Percentiles rank a stretch among this genome's conserved stretches.
Evolutionary conservation across 768 basidiomycete species (phyloP).

Genomic region (Amanita brunnescens): DNA sequence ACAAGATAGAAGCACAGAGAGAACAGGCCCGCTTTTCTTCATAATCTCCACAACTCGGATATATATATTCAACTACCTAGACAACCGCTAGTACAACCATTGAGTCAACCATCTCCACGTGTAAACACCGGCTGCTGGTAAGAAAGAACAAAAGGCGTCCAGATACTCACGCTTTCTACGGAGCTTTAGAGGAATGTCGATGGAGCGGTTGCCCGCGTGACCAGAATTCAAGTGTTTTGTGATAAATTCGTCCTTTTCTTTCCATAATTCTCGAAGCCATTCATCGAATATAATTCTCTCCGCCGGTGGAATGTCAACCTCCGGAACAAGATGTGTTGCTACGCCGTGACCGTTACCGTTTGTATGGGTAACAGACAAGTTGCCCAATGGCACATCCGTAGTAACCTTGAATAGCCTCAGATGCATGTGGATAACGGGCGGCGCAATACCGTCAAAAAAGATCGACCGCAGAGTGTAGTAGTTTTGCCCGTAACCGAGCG

Average conservation of each 20-base stretch:
- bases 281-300: conserved; percentile 65
- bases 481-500: conserved; percentile 73
- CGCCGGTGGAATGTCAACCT: conserved; percentile 42
- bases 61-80: background rate
- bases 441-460: conserved; percentile 72
- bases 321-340: conserved; percentile 21
- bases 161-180: conserved; percentile 45
- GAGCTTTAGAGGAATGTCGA: conserved; percentile 55
- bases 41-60: background rate
- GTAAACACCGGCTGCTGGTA: conserved; percentile 45
- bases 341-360: conserved; percentile 16
- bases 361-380: conserved; percentile 33
- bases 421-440: conserved; percentile 84
- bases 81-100: background rate
- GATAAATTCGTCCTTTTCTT: conserved; percentile 75
- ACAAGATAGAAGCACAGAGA: conserved; percentile 46
- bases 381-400: conserved; percentile 60
- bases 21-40: conserved; percentile 14
- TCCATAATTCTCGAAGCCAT: conserved; percentile 82
- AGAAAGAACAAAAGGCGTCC: conserved; percentile 64
- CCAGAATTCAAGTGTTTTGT: conserved; percentile 43
- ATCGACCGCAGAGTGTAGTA: conserved; percentile 88
- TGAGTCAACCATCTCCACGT: conserved; percentile 23
- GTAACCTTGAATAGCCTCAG: conserved; percentile 69
- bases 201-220: conserved; percentile 33